Evolutionary conservation across 2,329 filamentous ascomycete species (phyloP), one percentile per base, ranked within the genome.

Genomic region (Lasiodiplodia sp.): DNA sequence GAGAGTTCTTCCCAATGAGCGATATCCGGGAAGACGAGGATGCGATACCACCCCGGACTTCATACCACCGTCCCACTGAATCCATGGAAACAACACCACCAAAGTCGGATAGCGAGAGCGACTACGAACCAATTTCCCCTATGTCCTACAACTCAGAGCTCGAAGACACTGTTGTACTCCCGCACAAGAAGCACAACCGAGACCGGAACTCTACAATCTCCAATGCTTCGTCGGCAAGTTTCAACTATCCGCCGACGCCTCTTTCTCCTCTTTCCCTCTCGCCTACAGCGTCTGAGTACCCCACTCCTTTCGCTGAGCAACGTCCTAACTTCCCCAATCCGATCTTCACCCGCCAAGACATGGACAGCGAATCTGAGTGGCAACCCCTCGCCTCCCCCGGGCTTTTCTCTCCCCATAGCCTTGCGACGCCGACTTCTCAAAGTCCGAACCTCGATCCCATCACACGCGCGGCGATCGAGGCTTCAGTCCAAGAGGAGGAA

Each of bases 161-260:
- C 7, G 66, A 68, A 23, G 66, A 68, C 25, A 68, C 47, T 0
- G 56, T 63, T 12, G 66, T 68, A 5, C 56, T 68, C 31, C 34
- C 56, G 25, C 37, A 37, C 23, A 67, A 60, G 44, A 52, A n/a
- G 11, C 56, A 68, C 57, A 68, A 62, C 14, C 47, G 66, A 14
- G 56, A 68, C 37, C 66, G 66, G 16, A 68, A 68, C 37, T 68
- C 66, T 10, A 68, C 66, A 21, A 68, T 68, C n/a, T 68, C 66
- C 0, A 62, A 60, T 11, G 56, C 56, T 53, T 68, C 66, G 8
- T 60, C 56, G 16, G 44, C 60, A 12, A 64, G 60, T 31, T 64
- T 52, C 60, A 68, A 55, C n/a, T 62, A 53, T 11, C 55, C 66
- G 8, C 66, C 66, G 12, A 67, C 65, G 5, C 65, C 65, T 4